A percentile compares a stretch with the other conserved stretches of the same genome.
Evolutionary conservation across 805 yeast genomes (phyloP).

Genomic region (Komagataella phaffii): DNA sequence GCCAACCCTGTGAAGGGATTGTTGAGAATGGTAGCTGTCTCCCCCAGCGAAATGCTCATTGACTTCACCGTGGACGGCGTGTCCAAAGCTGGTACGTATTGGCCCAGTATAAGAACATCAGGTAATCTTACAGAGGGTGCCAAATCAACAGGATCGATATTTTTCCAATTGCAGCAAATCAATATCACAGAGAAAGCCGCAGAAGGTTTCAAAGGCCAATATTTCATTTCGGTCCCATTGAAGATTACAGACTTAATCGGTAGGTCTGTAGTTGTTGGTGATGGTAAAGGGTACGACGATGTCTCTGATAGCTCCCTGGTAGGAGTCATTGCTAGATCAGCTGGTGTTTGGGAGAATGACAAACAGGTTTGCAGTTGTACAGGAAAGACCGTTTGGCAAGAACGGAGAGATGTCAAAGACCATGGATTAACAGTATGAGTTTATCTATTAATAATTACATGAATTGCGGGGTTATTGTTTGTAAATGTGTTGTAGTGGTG

Average conservation of each 20-base stretch:
- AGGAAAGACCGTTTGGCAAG: conserved; percentile 95
- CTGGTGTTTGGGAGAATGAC: conserved; percentile 95
- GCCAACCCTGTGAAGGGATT: conserved; percentile 67
- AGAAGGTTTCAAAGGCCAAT: conserved; percentile 25
- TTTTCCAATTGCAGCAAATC: conserved; percentile 30
- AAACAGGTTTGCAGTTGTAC: conserved; percentile 89
- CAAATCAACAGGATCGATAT: conserved; percentile 41
- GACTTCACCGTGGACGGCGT: conserved; percentile 75
- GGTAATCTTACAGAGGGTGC: conserved; percentile 77
- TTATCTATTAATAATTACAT: conserved; percentile 3
- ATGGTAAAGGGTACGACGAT: conserved; percentile 21
- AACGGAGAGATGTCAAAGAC: conserved; percentile 59
- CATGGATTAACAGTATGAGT: conserved; percentile 31
- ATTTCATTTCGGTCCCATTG: conserved; percentile 30
- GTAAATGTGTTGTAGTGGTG: background rate
- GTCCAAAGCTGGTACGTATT: conserved; percentile 39
- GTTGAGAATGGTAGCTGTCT: conserved; percentile 68
- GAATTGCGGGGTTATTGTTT: background rate
- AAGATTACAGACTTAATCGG: conserved; percentile 56
- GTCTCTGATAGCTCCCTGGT: conserved; percentile 35
- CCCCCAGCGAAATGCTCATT: conserved; percentile 37
- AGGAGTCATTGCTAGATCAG: conserved; percentile 92
- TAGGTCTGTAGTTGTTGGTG: conserved; percentile 36
- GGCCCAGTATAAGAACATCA: conserved; percentile 50
- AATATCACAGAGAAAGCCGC: conserved; percentile 20